Conservation (phyloP, 306 rosid species). For the Fragaria vesca region DNA sequence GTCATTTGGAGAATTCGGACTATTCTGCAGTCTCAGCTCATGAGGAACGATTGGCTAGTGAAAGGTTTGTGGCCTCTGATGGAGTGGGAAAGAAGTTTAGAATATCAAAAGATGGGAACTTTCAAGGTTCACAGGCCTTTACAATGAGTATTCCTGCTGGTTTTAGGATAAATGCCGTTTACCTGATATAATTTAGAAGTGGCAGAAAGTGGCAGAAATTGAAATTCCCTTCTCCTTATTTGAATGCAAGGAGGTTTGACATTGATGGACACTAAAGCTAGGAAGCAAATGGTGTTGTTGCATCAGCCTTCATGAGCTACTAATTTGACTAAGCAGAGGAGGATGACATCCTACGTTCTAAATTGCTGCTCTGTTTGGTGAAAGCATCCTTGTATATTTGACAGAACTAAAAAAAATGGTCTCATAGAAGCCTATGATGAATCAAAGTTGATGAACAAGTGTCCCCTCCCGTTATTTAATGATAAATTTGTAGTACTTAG, state of each 20-base stretch:
- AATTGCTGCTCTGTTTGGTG: slow-evolving; percentile 65
- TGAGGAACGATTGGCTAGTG: slow-evolving; percentile 46
- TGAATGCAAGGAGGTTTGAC: slow-evolving; percentile 70
- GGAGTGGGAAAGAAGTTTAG: slow-evolving; percentile 42
- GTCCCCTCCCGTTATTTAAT: slow-evolving; percentile 47
- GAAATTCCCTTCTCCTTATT: slow-evolving; percentile 83
- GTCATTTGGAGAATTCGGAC: slow-evolving; percentile 79
- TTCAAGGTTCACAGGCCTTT: no score
- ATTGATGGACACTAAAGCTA: slow-evolving; percentile 33
- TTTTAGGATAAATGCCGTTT: slow-evolving; percentile 67
- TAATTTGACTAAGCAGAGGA: no score
- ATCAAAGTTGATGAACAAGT: slow-evolving; percentile 51
- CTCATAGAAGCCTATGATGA: slow-evolving; percentile 62
- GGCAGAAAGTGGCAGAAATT: slow-evolving; percentile 89
- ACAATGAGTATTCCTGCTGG: slow-evolving; percentile 42
- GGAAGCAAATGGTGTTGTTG: no score
- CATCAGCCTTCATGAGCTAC: no score
- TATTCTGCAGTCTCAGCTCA: slow-evolving; percentile 59
- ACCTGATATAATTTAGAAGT: slow-evolving; percentile 60
- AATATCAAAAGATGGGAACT: slow-evolving; percentile 58
- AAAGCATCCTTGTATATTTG: slow-evolving; percentile 82
- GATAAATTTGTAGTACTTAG: slow-evolving; percentile 49
- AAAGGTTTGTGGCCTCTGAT: slow-evolving; percentile 30
- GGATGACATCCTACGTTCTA: slow-evolving; percentile 17
- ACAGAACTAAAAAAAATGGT: slow-evolving; percentile 53